These are phyloP conservation scores for Starmerella geochares DNA, from an alignment of 805 yeast genomes.

Conservation along the genomic window DNA sequence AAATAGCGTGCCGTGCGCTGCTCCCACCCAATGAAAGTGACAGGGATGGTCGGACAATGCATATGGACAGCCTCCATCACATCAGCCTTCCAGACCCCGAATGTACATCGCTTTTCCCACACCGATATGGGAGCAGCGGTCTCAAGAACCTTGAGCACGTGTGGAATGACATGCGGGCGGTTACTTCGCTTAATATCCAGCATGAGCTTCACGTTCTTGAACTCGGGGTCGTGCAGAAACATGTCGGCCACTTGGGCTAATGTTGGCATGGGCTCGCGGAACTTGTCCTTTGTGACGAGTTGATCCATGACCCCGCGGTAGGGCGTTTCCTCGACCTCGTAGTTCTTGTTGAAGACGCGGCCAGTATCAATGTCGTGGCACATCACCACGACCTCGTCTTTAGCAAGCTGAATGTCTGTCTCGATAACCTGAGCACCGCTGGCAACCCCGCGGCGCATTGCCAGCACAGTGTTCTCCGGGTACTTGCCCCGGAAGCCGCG, in stretches of 20 bases:
- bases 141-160: slow-evolving; percentile 34
- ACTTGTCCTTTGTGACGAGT: slow-evolving; percentile 32
- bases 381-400: slow-evolving; percentile 45
- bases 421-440: slow-evolving; percentile 42
- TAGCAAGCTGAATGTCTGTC: slow-evolving; percentile 46
- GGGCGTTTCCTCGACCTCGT: slow-evolving; percentile 34
- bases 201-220: slow-evolving; percentile 34
- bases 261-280: slow-evolving; percentile 36
- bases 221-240: slow-evolving; percentile 32
- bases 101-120: slow-evolving; percentile 40
- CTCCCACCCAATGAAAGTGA: slow-evolving; percentile 34
- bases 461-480: slow-evolving; percentile 41
- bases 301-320: slow-evolving; percentile 34
- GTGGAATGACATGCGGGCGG: slow-evolving; percentile 36
- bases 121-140: slow-evolving; percentile 34
- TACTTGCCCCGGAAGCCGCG: slow-evolving; percentile 33
- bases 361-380: slow-evolving; percentile 46
- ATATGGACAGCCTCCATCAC: slow-evolving; percentile 38
- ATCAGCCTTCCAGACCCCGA: slow-evolving; percentile 46
- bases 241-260: slow-evolving; percentile 36
- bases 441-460: slow-evolving; percentile 41
- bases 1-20: slow-evolving; percentile 32
- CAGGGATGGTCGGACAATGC: slow-evolving; percentile 32
- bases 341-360: slow-evolving; percentile 39
- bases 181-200: slow-evolving; percentile 45